Conservation (phyloP, 306 rosid genomes). For the Neltuma alba region DNA sequence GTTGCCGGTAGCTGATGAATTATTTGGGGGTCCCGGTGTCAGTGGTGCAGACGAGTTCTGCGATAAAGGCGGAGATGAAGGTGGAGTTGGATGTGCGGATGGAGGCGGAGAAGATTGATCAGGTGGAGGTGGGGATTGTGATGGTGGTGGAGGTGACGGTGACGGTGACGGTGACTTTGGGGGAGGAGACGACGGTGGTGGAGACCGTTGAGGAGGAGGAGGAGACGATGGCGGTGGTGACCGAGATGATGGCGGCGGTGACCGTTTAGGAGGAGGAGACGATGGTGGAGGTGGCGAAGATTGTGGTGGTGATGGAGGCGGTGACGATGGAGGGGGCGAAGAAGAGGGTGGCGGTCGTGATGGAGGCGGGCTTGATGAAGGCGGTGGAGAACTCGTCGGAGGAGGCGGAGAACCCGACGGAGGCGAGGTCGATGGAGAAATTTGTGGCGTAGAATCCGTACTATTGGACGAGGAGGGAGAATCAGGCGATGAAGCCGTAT, state of each 20-base stretch:
- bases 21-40: background rate
- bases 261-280: background rate
- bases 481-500: background rate
- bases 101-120: background rate
- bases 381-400: background rate
- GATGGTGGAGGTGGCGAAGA: background rate
- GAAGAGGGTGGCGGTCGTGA: background rate
- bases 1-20: background rate
- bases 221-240: background rate
- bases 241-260: background rate
- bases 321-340: slow-evolving; percentile 8
- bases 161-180: background rate
- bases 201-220: background rate
- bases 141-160: background rate
- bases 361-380: too few relatives aligned
- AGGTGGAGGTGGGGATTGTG: background rate
- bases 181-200: slow-evolving; percentile 9
- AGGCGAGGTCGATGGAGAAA: background rate
- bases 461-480: background rate
- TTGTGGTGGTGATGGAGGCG: background rate
- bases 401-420: background rate
- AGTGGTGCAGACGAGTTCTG: background rate
- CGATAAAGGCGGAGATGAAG: background rate
- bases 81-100: background rate
- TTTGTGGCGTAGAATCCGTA: background rate